These are phyloP conservation scores for Alternaria triticina DNA, from an alignment of 2,329 filamentous ascomycete genomes.

Conservation along the genomic window DNA sequence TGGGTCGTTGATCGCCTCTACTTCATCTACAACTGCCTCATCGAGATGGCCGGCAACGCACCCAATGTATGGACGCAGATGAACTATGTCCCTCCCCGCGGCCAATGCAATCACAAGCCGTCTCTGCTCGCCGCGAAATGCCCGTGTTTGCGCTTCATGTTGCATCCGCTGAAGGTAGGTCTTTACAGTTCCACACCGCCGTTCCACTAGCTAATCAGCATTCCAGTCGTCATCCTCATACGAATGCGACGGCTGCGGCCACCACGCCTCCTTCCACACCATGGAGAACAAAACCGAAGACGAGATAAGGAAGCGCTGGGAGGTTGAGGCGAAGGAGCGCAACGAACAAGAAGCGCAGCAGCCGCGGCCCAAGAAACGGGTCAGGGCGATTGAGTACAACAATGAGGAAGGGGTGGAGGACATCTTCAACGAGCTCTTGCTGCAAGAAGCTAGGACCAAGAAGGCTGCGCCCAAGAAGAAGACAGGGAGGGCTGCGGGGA, in stretches of 20 bases:
- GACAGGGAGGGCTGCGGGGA: not conserved
- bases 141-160: slow-evolving; percentile 63
- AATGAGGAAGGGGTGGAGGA: not conserved
- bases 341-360: slow-evolving; percentile 16
- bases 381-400: slow-evolving; percentile 33
- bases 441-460: slow-evolving; percentile 6
- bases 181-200: not conserved
- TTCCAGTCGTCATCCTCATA: slow-evolving; percentile 56
- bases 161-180: slow-evolving; percentile 61
- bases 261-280: slow-evolving; percentile 62
- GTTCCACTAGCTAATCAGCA: not conserved
- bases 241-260: slow-evolving; percentile 62
- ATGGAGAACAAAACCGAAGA: slow-evolving; percentile 60
- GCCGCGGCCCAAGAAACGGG: slow-evolving; percentile 35
- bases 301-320: slow-evolving; percentile 55
- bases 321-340: slow-evolving; percentile 45
- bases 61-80: slow-evolving; percentile 59
- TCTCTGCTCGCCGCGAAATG: slow-evolving; percentile 56
- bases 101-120: slow-evolving; percentile 58
- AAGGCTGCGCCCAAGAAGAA: not conserved
- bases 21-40: not conserved
- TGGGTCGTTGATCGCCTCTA: not conserved
- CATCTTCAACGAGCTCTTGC: slow-evolving; percentile 2
- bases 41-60: slow-evolving; percentile 23
- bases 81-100: slow-evolving; percentile 59